Evolutionary conservation across 768 basidiomycete genomes (phyloP).

Genomic region (Exidia glandulosa): DNA sequence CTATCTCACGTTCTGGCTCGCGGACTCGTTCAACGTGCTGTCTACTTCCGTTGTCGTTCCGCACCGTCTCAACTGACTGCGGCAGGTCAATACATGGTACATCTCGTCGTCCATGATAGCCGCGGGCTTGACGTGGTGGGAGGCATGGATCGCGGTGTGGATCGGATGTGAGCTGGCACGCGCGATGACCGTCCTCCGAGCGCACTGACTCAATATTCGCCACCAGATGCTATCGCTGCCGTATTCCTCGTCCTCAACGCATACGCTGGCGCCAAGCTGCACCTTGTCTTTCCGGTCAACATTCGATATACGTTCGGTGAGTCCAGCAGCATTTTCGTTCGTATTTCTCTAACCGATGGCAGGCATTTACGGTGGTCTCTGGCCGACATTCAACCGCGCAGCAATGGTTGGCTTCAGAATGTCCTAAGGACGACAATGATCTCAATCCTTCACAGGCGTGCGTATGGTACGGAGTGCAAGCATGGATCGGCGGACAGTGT

Average conservation of each 20-base stretch:
- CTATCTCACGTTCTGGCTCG: constrained; percentile 68
- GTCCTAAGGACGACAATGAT: background rate
- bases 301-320: constrained; percentile 5
- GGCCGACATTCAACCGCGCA: constrained; percentile 69
- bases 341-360: constrained; percentile 45
- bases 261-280: constrained; percentile 64
- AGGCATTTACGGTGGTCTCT: constrained; percentile 66
- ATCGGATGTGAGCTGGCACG: constrained; percentile 21
- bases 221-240: constrained; percentile 34
- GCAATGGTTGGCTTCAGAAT: constrained; percentile 42
- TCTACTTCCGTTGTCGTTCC: background rate
- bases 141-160: constrained; percentile 76
- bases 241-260: constrained; percentile 71
- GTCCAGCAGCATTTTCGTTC: background rate
- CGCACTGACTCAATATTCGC: constrained; percentile 34
- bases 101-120: constrained; percentile 68
- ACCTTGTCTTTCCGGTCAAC: constrained; percentile 63
- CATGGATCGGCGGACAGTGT: constrained; percentile 75
- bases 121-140: constrained; percentile 70
- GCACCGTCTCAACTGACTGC: background rate
- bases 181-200: background rate
- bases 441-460: constrained; percentile 20
- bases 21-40: constrained; percentile 61
- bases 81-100: constrained; percentile 46
- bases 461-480: constrained; percentile 70